A percentile compares a stretch with the other conserved stretches of the same genome.
phyloP scores from a whole-genome alignment of 257 asterid genomes.

The Scutellaria barbata region DNA sequence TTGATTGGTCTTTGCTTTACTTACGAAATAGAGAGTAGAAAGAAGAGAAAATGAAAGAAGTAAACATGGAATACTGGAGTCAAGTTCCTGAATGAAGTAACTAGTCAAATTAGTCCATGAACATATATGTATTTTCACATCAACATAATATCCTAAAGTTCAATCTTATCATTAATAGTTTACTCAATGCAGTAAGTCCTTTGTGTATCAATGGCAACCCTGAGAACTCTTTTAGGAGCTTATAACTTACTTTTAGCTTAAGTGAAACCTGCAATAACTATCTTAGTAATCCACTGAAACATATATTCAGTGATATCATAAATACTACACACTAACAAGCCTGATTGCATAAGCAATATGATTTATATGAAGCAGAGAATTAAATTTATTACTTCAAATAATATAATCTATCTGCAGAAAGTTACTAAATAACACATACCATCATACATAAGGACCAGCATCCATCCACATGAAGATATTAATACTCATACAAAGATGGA shows the following conservation, averaged over 20 bases:
- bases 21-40: not conserved
- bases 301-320: not conserved
- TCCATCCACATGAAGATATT: not conserved
- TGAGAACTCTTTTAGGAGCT: not conserved
- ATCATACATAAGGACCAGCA: not conserved
- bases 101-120: not conserved
- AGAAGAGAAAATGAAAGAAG: not conserved
- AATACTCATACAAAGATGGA: not conserved
- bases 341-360: not conserved
- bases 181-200: not conserved
- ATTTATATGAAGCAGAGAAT: not conserved
- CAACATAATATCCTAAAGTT: not conserved
- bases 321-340: not conserved
- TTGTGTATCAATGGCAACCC: not conserved
- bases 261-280: not conserved
- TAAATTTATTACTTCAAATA: not conserved
- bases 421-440: not conserved
- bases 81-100: not conserved
- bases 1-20: too few species aligned
- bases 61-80: not conserved
- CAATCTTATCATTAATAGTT: slow-evolving; percentile 3
- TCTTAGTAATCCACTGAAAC: not conserved
- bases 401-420: not conserved
- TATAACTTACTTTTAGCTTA: not conserved
- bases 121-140: slow-evolving; percentile 3